Evolutionary conservation across 1,139 yeast genomes (phyloP), one percentile per base, ranked within the genome.

Genomic region (Hemisphaericaspora xylanilytica): DNA sequence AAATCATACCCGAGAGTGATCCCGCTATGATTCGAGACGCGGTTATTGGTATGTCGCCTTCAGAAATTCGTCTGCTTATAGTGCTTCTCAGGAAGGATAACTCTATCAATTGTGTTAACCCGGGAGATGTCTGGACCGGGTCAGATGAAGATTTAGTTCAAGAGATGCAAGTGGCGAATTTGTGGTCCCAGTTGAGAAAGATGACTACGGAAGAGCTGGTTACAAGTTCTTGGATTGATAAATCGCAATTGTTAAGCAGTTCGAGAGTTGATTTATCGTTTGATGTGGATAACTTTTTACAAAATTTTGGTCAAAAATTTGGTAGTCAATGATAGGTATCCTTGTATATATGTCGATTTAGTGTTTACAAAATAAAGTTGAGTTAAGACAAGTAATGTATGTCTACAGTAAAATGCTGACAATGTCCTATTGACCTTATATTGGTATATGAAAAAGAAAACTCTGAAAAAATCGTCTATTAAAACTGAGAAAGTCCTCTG

Each of bases 401-500:
- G n/a, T n/a, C n/a, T n/a, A n/a, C n/a, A n/a, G n/a, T n/a, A n/a
- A n/a, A n/a, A n/a, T n/a, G n/a, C n/a, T n/a, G n/a, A n/a, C n/a
- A n/a, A n/a, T n/a, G n/a, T n/a, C n/a, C n/a, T n/a, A n/a, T n/a
- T n/a, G n/a, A n/a, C n/a, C n/a, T n/a, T n/a, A n/a, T n/a, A n/a
- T n/a, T n/a, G n/a, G n/a, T n/a, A n/a, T n/a, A n/a, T n/a, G n/a
- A n/a, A n/a, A n/a, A n/a, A n/a, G n/a, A n/a, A n/a, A n/a, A n/a
- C n/a, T n/a, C n/a, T n/a, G n/a, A n/a, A 20, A 20, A 20, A 9
- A 20, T 20, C 8, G 5, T 28, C 31, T 38, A 29, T 39, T 46
- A 59, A 35, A 58, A 57, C 17, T 47, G 31, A 26, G 39, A 40
- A 35, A 61, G 52, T 5, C 72, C 72, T 33, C 70, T 48, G 38